Evolutionary conservation across 768 basidiomycete genomes (phyloP), one percentile per base, ranked within the genome.

Genomic region (Termitomyces sp.): DNA sequence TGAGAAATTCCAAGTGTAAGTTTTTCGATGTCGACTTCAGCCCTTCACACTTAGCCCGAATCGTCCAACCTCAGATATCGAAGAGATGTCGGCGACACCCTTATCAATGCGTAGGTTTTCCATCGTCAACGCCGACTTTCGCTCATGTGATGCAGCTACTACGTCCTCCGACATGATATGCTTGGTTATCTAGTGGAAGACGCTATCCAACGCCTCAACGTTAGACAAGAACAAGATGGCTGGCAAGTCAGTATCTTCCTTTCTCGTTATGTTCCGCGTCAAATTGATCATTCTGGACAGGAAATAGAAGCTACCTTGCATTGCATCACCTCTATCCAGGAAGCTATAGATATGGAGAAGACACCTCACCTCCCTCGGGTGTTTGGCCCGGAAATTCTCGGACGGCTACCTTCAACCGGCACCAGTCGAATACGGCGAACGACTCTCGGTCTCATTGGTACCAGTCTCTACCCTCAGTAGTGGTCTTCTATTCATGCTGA

Each of bases 261-360:
- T 48, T 41, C 46, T 43, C 46, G n/a, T 37, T 24, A 26, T 18
- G 34, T 29, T 53, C 32, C 26, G 20, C 5, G 59, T 43, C 26
- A 34, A 7, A 16, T 26, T 8, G 13, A 52, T 27, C 18, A 26
- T 50, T 13, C 18, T 22, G 34, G 36, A 0, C 61, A 96, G 92
- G 87, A 91, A 58, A 80, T 94, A 39, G 95, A 98, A 71, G 90
- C 90, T 2, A 87, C 87, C 0, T 69, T 98, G 7, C 91, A 95
- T 66, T 94, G 91, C 65, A 78, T 96, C 39, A 86, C 87, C 74
- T 88, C 88, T 6, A 79, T 94, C 9, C 91, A 95, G 64, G 95
- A 98, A 76, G 92, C 93, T 0, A 78, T 95, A 27, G 80, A 81
- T 59, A 69, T 80, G 53, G 79, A 79, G 44, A 76, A 74, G 36